phyloP scores from a whole-genome alignment of 2,329 filamentous ascomycete genomes.

The Alternaria alternata region DNA sequence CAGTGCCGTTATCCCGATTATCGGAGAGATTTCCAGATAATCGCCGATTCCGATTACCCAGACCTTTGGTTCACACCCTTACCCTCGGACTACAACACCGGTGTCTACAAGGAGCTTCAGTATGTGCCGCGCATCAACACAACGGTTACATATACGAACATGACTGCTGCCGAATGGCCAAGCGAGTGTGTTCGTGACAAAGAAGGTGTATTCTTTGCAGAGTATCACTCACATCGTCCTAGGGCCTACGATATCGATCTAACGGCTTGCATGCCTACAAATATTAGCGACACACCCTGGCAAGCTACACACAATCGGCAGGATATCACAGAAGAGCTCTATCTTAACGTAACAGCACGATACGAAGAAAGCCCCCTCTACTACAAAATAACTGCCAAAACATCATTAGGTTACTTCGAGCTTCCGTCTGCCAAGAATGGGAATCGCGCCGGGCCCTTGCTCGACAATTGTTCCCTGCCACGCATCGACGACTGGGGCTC shows the following conservation, averaged over 20 bases:
- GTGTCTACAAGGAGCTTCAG: neutral
- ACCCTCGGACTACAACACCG: neutral
- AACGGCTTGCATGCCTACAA: slow-evolving; percentile 1
- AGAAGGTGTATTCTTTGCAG: neutral
- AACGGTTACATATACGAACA: neutral
- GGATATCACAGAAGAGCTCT: neutral
- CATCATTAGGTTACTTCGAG: slow-evolving; percentile 7
- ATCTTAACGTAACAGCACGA: neutral
- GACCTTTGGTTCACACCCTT: slow-evolving; percentile 1
- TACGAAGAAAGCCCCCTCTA: neutral
- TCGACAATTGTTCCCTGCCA: neutral
- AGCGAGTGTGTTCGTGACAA: neutral
- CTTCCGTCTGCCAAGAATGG: slow-evolving; percentile 2
- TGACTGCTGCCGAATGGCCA: neutral
- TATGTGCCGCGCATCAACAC: slow-evolving; percentile 6
- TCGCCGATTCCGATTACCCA: neutral
- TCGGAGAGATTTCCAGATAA: neutral
- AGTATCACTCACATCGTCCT: neutral
- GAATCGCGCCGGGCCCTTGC: neutral
- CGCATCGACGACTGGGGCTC: neutral
- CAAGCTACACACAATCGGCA: slow-evolving; percentile 2
- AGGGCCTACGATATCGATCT: neutral
- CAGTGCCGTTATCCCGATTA: neutral
- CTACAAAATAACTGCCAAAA: neutral
- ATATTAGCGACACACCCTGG: slow-evolving; percentile 1